These are phyloP conservation scores for Leccinum pallidistipes DNA, from an alignment of 1,284 basidiomycete species.

Conservation along the genomic window DNA sequence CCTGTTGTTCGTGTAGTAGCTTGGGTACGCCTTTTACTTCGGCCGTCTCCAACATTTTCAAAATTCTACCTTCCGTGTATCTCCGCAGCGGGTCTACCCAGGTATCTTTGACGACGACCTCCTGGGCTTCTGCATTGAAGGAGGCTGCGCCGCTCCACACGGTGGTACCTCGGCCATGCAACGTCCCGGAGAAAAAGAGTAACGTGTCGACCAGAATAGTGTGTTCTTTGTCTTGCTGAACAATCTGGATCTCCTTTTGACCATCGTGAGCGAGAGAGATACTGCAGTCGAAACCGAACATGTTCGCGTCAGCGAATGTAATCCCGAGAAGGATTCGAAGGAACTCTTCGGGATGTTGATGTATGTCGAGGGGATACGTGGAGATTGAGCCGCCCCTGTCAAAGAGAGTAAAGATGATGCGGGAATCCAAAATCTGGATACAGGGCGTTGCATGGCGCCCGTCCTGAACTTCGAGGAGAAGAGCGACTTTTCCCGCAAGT, in stretches of 20 bases:
- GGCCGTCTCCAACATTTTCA: background rate
- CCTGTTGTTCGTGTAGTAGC: constrained; percentile 12
- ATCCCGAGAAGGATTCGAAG: background rate
- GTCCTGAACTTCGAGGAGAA: background rate
- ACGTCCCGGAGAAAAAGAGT: too few species aligned
- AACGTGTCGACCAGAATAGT: background rate
- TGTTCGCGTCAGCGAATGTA: background rate
- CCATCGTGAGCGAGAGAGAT: background rate
- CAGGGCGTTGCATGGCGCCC: background rate
- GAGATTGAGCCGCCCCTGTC: background rate
- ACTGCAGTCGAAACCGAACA: background rate
- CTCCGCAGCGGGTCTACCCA: background rate
- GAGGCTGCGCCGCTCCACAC: too few species aligned
- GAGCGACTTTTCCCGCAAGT: background rate
- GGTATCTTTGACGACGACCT: background rate
- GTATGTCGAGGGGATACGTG: background rate
- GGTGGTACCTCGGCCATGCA: too few species aligned
- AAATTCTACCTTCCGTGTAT: background rate
- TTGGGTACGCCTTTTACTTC: background rate
- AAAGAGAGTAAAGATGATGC: background rate
- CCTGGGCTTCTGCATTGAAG: too few species aligned
- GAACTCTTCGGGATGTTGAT: background rate
- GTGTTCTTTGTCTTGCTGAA: background rate
- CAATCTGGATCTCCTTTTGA: background rate
- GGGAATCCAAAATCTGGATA: background rate